Base-by-base conservation (phyloP, 192 early-diverging fungal genomes). In the Coemansia sp. region DNA sequence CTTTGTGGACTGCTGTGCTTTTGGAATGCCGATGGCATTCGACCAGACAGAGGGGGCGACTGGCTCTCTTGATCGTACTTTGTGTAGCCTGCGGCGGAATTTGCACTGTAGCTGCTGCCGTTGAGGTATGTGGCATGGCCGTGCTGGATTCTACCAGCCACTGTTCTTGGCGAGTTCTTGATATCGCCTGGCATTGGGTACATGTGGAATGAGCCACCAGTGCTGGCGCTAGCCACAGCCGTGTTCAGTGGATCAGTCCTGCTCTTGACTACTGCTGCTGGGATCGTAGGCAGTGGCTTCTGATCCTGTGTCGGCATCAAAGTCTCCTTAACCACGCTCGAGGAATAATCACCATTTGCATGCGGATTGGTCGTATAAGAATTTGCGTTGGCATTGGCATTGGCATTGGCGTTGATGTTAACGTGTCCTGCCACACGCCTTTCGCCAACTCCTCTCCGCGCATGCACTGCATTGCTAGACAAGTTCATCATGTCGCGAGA, bases 391-490 rank as follows among this genome's bases (percentile, higher is more conserved):
- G 27, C n/a, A 6, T 10, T 11, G 27, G 23, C 24, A 26, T 53
- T 38, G 3, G 50, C 54, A 17, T n/a, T n/a, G n/a, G n/a, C n/a
- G n/a, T n/a, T n/a, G n/a, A n/a, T n/a, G n/a, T n/a, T n/a, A n/a
- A n/a, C 11, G 27, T 45, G 30, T 17, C 23, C 26, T 3, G 43
- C 43, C 1, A 53, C 49, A 24, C 67, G 59, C 20, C 67, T 48
- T 14, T 62, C 60, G 4, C 47, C 57, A 5, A 46, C 57, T 11
- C 42, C 48, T 30, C 70, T 65, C 25, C 58, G 58, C 17, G 63
- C 63, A 25, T 39, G 63, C 28, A 62, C 58, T 2, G 50, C 55
- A 14, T 58, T 61, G 48, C 43, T 64, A 10, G 69, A 72, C 36
- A 53, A 40, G 41, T 46, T 50, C n/a, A 60, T 57, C 1, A 64